phyloP scores from a whole-genome alignment of 495 filamentous ascomycete genomes.

The Xylaria flabelliformis region DNA sequence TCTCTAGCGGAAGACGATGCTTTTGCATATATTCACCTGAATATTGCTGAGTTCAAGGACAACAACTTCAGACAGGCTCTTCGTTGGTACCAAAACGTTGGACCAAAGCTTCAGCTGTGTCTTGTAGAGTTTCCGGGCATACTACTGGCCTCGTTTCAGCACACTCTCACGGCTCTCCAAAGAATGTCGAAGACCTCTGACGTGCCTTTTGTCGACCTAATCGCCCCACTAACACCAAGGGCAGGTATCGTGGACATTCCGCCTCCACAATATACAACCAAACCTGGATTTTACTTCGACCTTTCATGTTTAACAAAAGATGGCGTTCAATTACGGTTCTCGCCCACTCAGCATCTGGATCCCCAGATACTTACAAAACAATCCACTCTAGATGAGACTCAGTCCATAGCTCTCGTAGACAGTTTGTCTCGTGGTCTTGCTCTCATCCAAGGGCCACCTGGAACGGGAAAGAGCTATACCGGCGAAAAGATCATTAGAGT shows the following conservation, averaged over 20 bases:
- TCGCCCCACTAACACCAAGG: conserved; percentile 51
- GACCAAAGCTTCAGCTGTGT: conserved; percentile 36
- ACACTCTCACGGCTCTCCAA: conserved; percentile 70
- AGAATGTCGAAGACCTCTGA: conserved; percentile 55
- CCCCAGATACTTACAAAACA: conserved; percentile 45
- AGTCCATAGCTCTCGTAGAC: conserved; percentile 62
- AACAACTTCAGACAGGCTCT: conserved; percentile 41
- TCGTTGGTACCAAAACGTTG: conserved; percentile 36
- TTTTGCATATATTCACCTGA: conserved; percentile 36
- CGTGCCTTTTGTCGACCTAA: conserved; percentile 66
- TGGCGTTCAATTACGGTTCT: conserved; percentile 40
- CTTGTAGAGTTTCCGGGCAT: conserved; percentile 77
- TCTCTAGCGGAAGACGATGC: conserved; percentile 38
- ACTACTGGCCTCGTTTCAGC: conserved; percentile 69
- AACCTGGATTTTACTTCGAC: conserved; percentile 59
- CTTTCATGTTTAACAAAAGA: conserved; percentile 55
- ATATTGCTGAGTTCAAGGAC: conserved; percentile 40
- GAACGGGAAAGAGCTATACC: conserved; percentile 75
- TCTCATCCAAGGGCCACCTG: conserved; percentile 82
- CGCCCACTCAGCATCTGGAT: conserved; percentile 49
- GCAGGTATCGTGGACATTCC: conserved; percentile 36
- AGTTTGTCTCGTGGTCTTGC: conserved; percentile 63
- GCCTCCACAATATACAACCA: conserved; percentile 61
- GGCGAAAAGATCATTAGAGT: conserved; percentile 63
- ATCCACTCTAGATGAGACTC: conserved; percentile 63